A percentile compares a stretch with the other conserved stretches of the same genome.
phyloP scores from a whole-genome alignment of 768 basidiomycete genomes.

The Collybiopsis confluens region DNA sequence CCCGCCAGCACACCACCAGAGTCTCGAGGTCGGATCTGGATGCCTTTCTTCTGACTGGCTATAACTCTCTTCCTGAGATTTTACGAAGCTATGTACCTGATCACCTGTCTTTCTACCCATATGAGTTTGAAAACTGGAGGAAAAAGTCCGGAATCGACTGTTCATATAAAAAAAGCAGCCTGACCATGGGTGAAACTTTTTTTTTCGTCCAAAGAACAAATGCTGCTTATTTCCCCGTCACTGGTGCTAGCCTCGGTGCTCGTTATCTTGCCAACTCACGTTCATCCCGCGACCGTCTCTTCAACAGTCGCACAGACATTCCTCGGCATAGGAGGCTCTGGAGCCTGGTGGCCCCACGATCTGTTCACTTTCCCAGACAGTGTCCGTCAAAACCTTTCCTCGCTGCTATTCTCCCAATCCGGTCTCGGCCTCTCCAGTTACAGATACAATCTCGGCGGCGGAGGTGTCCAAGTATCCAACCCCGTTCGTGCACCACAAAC shows the following conservation, averaged over 20 bases:
- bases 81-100: not conserved
- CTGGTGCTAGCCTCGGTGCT: not conserved
- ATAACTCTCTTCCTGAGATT: no score
- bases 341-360: constrained; percentile 45
- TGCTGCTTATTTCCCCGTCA: not conserved
- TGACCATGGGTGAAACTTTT: not conserved
- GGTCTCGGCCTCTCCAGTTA: constrained; percentile 39
- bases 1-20: no score
- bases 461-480: constrained; percentile 37
- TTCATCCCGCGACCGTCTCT: constrained; percentile 9
- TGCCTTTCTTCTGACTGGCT: not conserved
- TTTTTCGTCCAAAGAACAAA: constrained; percentile 3
- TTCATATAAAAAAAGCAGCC: not conserved
- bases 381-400: constrained; percentile 34
- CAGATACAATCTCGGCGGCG: constrained; percentile 39
- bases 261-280: not conserved
- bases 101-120: not conserved
- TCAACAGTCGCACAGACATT: constrained; percentile 17
- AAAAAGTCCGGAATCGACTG: not conserved
- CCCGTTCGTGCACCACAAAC: constrained; percentile 33
- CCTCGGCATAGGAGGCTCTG: constrained; percentile 35
- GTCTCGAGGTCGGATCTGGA: no score
- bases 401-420: constrained; percentile 31
- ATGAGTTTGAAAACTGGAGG: not conserved
- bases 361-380: constrained; percentile 36